phyloP scores from a whole-genome alignment of 768 basidiomycete genomes.

The Leccinum uliginosum region DNA sequence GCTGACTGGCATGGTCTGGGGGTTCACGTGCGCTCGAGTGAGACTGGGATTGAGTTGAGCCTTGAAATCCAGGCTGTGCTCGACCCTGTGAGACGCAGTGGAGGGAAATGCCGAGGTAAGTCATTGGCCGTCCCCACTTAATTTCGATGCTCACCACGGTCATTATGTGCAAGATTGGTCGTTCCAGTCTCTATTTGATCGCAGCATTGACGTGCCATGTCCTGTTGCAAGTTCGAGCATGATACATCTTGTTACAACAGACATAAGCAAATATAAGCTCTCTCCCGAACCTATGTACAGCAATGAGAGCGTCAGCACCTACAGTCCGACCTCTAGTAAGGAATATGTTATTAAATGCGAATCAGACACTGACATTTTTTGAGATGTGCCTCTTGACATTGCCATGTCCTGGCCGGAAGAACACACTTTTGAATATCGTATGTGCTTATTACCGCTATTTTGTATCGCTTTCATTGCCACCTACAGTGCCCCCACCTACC shows the following conservation, averaged over 20 bases:
- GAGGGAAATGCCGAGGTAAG: conserved; percentile 53
- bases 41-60: conserved; percentile 57
- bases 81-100: conserved; percentile 63
- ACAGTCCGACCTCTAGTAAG: conserved; percentile 46
- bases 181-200: conserved; percentile 62
- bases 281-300: conserved; percentile 46
- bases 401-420: conserved; percentile 52
- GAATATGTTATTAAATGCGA: background rate
- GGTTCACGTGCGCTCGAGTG: conserved; percentile 66
- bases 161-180: conserved; percentile 60
- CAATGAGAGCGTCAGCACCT: conserved; percentile 38
- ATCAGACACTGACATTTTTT: background rate
- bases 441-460: conserved; percentile 14
- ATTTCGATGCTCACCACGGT: conserved; percentile 1
- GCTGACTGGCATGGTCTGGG: conserved; percentile 90
- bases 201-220: conserved; percentile 58
- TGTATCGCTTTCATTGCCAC: background rate
- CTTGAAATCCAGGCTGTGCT: conserved; percentile 73
- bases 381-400: conserved; percentile 46
- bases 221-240: conserved; percentile 63
- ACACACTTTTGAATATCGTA: conserved; percentile 55
- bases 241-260: conserved; percentile 47
- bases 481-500: conserved; percentile 34
- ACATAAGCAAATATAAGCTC: conserved; percentile 39
- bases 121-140: background rate